Evolutionary conservation across 768 basidiomycete genomes (phyloP).

Genomic region (Pleurotus cornucopiae): DNA sequence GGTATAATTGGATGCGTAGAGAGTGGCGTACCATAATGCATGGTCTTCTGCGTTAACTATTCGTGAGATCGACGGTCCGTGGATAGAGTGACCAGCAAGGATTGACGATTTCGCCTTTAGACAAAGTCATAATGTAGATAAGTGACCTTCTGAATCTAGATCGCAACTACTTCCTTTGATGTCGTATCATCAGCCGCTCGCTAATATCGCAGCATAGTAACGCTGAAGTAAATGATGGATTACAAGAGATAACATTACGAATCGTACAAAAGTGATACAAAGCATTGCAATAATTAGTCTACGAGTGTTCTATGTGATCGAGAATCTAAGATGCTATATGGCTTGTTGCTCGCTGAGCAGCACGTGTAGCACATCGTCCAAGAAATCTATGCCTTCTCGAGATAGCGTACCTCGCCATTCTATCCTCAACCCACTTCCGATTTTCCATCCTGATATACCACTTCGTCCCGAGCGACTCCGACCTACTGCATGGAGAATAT

Average conservation of each 20-base stretch:
- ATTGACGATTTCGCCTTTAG: too few relatives aligned
- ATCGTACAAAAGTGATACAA: neutral
- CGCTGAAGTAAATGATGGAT: too few relatives aligned
- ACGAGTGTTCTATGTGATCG: neutral
- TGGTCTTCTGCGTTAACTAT: too few relatives aligned
- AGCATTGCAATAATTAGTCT: neutral
- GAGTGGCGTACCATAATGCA: too few relatives aligned
- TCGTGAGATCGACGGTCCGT: too few relatives aligned
- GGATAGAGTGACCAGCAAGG: too few relatives aligned
- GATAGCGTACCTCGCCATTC: conserved; percentile 6
- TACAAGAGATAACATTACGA: neutral
- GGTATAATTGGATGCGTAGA: too few relatives aligned
- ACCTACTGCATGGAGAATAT: neutral
- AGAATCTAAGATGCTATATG: neutral
- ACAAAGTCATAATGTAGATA: too few relatives aligned
- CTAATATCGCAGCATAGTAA: too few relatives aligned
- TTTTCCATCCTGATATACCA: conserved; percentile 42
- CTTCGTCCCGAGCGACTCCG: conserved; percentile 66
- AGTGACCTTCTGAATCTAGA: too few relatives aligned
- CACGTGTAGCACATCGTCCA: neutral
- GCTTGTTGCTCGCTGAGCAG: neutral
- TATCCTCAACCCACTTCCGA: conserved; percentile 1
- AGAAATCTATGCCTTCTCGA: conserved; percentile 2
- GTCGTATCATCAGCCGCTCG: too few relatives aligned
- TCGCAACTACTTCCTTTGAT: too few relatives aligned